Conservation (phyloP, 2,329 filamentous ascomycete species). For the Botrytis medusae region DNA sequence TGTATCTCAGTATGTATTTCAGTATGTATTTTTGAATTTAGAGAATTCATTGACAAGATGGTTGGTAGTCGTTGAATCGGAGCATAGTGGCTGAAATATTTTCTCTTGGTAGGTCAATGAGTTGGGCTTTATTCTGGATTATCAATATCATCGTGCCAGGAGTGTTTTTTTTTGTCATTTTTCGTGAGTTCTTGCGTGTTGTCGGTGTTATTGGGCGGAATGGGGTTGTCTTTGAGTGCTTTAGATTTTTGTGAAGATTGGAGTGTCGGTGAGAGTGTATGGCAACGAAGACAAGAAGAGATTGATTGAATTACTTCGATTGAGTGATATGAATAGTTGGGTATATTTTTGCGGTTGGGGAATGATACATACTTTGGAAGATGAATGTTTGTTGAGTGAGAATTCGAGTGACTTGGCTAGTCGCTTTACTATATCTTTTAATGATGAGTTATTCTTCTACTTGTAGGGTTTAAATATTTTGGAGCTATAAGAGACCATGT, state of each 20-base stretch:
- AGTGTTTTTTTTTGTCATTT: neutral
- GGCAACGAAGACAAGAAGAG: neutral
- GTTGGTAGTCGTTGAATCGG: too few species aligned
- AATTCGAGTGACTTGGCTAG: neutral
- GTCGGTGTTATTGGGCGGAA: neutral
- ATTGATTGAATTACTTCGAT: rapidly evolving
- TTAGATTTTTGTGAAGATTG: neutral
- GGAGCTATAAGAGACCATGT: neutral
- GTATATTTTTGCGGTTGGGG: neutral
- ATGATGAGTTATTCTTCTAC: too few species aligned
- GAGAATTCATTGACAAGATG: too few species aligned
- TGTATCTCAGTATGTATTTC: too few species aligned
- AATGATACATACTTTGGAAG: neutral
- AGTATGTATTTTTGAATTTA: too few species aligned
- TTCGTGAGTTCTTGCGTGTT: too few species aligned
- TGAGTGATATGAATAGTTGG: neutral
- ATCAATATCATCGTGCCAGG: neutral
- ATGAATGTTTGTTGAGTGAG: neutral
- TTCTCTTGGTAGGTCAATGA: neutral
- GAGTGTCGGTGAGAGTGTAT: neutral
- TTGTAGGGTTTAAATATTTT: neutral
- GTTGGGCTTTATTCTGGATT: rapidly evolving
- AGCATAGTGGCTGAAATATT: rapidly evolving
- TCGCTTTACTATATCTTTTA: neutral
- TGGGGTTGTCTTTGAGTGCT: rapidly evolving